phyloP scores from a whole-genome alignment of 495 filamentous ascomycete genomes.

The Penicillium antarcticum region DNA sequence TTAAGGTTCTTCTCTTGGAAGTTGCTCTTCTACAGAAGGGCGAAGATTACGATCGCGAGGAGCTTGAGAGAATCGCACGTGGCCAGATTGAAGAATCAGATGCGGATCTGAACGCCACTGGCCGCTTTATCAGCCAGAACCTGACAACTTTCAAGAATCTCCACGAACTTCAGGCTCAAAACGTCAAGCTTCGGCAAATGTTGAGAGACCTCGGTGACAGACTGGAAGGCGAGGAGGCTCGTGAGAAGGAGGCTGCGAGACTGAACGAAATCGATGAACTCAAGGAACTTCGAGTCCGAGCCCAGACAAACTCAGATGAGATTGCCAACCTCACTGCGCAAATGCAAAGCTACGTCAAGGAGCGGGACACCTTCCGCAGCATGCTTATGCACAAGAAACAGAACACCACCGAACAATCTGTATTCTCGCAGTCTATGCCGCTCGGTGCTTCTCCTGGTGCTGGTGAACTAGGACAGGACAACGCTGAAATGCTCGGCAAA shows the following conservation, averaged over 20 bases:
- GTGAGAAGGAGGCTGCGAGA: slow-evolving; percentile 62
- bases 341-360: slow-evolving; percentile 87
- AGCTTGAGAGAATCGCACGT: slow-evolving; percentile 69
- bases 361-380: slow-evolving; percentile 94
- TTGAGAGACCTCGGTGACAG: slow-evolving; percentile 78
- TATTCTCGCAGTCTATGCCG: slow-evolving; percentile 62
- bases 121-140: slow-evolving; percentile 79
- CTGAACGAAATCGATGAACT: slow-evolving; percentile 72
- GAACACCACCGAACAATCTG: slow-evolving; percentile 55
- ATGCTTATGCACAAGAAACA: slow-evolving; percentile 79
- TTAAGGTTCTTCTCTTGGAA: slow-evolving; percentile 84
- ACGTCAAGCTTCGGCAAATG: slow-evolving; percentile 74
- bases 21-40: slow-evolving; percentile 76
- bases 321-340: slow-evolving; percentile 72
- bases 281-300: slow-evolving; percentile 61
- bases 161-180: slow-evolving; percentile 83
- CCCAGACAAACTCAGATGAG: slow-evolving; percentile 65
- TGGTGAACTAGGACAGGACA: slow-evolving; percentile 52
- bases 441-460: slow-evolving; percentile 42
- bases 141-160: slow-evolving; percentile 81
- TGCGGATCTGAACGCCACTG: slow-evolving; percentile 68
- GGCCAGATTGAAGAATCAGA: slow-evolving; percentile 57
- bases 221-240: slow-evolving; percentile 88
- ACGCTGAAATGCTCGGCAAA: slow-evolving; percentile 71
- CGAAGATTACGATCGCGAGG: slow-evolving; percentile 63